A percentile compares a stretch with the other conserved stretches of the same genome.
These are phyloP conservation scores for Scheffersomyces lignosus DNA, from an alignment of 805 yeast genomes.

Conservation along the genomic window DNA sequence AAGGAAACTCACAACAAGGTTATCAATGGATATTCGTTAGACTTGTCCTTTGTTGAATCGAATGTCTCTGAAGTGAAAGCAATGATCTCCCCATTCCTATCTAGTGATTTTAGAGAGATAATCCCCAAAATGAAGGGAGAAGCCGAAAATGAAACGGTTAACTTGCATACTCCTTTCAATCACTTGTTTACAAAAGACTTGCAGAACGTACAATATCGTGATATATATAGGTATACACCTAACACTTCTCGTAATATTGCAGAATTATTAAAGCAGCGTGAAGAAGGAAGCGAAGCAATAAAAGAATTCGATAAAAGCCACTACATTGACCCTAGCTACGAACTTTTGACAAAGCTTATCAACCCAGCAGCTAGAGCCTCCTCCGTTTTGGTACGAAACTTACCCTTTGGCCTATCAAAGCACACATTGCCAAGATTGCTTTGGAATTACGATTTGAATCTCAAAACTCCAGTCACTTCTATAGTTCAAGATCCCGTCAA, in stretches of 20 bases:
- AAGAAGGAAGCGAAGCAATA: background rate
- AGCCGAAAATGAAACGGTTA: background rate
- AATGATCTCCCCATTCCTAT: constrained; percentile 32
- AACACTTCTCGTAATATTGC: background rate
- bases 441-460: constrained; percentile 52
- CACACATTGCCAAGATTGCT: constrained; percentile 37
- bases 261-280: background rate
- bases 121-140: background rate
- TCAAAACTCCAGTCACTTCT: constrained; percentile 15
- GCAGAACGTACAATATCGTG: background rate
- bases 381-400: constrained; percentile 43
- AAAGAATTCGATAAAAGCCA: constrained; percentile 3
- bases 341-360: constrained; percentile 14
- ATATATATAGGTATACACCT: background rate
- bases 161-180: background rate
- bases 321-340: constrained; percentile 13
- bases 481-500: constrained; percentile 25
- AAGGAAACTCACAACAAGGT: constrained; percentile 49
- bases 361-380: constrained; percentile 18
- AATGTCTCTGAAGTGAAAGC: constrained; percentile 20
- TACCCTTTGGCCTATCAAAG: constrained; percentile 46
- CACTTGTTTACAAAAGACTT: background rate
- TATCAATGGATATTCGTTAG: constrained; percentile 51
- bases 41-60: constrained; percentile 45
- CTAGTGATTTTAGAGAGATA: background rate